Base-by-base conservation (phyloP, 2,329 filamentous ascomycete genomes). In the Cladosporium cucumerinum region DNA sequence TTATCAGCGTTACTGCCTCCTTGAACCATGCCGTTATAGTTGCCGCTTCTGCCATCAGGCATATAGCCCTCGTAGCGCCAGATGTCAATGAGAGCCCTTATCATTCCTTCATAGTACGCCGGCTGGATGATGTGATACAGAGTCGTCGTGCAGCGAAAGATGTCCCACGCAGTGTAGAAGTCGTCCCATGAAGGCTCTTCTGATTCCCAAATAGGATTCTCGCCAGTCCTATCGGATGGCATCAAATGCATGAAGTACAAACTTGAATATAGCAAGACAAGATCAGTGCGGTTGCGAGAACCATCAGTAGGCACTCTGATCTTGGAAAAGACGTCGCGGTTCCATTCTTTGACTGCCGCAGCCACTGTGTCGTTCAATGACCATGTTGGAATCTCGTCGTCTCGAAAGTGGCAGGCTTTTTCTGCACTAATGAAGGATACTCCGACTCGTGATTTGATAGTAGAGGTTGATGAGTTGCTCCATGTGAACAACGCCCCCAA, bases 131-230 rank as follows among this genome's bases (percentile, higher is more conserved):
- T 80, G 34, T 91, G 89, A 66, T 89, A 82, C 0, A 91, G 79
- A 0, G 87, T 77, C 0, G 86, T 89, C 0, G 85, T 84, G 72
- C 86, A 90, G 25, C 89, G 85, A 74, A 90, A 88, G 71, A 81
- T 74, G 68, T 82, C 78, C 89, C 89, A 91, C 25, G 89, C 82
- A 0, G 89, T 91, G 71, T 89, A 90, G 18, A 88, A 85, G 65
- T 91, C 89, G 65, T 89, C 86, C 70, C 89, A 91, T 71, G 89
- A 90, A 1, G 89, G 88, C 73, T 91, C 89, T 0, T 72, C 70
- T 1, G 86, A 87, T 1, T 78, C 73, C 88, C 89, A 91, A 0
- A 82, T 75, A 0, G 88, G 88, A 66, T 91, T 92, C 72, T 91
- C 89, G 0, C 87, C 88, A 0, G 88, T 90, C 67, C 87, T 85